Conservation (phyloP, 2,329 filamentous ascomycete genomes). For the Myotisia sp. region DNA sequence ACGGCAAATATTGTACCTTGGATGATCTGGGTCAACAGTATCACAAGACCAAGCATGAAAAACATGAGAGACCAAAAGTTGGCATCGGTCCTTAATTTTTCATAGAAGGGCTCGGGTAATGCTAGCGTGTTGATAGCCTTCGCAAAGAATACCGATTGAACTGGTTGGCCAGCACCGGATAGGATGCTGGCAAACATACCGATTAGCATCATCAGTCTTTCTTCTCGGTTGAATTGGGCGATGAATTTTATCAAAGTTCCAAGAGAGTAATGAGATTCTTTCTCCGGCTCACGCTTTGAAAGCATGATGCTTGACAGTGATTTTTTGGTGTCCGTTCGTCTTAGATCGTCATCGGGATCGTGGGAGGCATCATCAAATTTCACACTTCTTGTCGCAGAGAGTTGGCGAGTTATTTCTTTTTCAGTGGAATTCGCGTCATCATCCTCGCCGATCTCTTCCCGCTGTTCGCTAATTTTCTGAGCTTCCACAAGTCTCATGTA, state of each 20-base stretch:
- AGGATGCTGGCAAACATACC: conserved; percentile 63
- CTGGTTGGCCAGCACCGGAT: conserved; percentile 67
- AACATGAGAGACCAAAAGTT: conserved; percentile 87
- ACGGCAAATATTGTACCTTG: conserved; percentile 67
- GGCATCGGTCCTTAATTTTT: conserved; percentile 51
- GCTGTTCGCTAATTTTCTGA: conserved; percentile 58
- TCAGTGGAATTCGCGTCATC: conserved; percentile 20
- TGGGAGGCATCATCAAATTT: conserved; percentile 17
- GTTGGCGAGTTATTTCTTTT: conserved; percentile 7
- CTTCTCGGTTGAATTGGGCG: conserved; percentile 60
- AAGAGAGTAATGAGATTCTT: conserved; percentile 48
- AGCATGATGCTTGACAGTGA: conserved; percentile 58
- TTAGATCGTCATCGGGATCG: conserved; percentile 23
- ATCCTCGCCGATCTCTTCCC: conserved; percentile 22
- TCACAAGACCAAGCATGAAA: conserved; percentile 63
- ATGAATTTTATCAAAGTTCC: conserved; percentile 69
- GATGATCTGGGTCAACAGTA: conserved; percentile 52
- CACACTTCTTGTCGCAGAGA: conserved; percentile 7
- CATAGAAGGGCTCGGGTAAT: conserved; percentile 38
- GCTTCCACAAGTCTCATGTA: conserved; percentile 80
- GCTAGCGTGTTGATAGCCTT: conserved; percentile 68
- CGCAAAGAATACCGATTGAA: conserved; percentile 68
- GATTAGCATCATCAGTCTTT: conserved; percentile 56
- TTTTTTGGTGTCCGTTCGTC: conserved; percentile 36
- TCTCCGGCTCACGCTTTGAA: conserved; percentile 39